phyloP scores from a whole-genome alignment of 164 flowering plant species.

The Sextonia rubra region DNA sequence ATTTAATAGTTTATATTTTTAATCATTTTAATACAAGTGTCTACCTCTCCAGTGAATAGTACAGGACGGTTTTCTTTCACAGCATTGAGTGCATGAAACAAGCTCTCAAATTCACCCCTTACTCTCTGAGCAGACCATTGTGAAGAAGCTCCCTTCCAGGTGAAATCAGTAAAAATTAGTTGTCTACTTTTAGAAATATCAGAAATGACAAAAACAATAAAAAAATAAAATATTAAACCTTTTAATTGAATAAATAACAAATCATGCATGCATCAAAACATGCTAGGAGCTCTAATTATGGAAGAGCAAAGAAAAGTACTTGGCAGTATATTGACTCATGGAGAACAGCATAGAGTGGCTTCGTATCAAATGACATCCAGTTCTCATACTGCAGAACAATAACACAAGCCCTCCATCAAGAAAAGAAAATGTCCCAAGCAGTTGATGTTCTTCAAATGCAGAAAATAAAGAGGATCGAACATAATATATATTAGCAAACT shows the following conservation, averaged over 20 bases:
- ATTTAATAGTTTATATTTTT: not conserved
- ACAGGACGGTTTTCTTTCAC: slow-evolving; percentile 76
- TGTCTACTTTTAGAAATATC: not conserved
- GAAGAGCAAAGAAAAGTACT: slow-evolving; percentile 32
- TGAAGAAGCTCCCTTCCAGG: slow-evolving; percentile 74
- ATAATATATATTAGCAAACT: not conserved
- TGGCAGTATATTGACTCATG: slow-evolving; percentile 94
- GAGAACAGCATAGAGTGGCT: slow-evolving; percentile 84
- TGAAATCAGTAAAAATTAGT: slow-evolving; percentile 8
- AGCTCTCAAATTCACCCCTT: slow-evolving; percentile 41
- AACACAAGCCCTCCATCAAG: slow-evolving; percentile 8
- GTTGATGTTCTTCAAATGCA: not conserved
- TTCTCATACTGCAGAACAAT: slow-evolving; percentile 67
- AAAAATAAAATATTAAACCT: not conserved
- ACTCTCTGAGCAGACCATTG: slow-evolving; percentile 84
- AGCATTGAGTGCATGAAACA: slow-evolving; percentile 71
- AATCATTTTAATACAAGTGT: slow-evolving; percentile 2
- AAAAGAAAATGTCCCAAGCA: not conserved
- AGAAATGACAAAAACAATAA: not conserved
- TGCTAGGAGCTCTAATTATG: not conserved
- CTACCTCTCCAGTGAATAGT: slow-evolving; percentile 93
- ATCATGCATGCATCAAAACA: not conserved
- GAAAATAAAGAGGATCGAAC: not conserved
- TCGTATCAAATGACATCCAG: slow-evolving; percentile 57
- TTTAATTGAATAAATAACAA: not conserved